Evolutionary conservation across 176 grass and related monocot species (phyloP).

Genomic region (Carex kokanica): DNA sequence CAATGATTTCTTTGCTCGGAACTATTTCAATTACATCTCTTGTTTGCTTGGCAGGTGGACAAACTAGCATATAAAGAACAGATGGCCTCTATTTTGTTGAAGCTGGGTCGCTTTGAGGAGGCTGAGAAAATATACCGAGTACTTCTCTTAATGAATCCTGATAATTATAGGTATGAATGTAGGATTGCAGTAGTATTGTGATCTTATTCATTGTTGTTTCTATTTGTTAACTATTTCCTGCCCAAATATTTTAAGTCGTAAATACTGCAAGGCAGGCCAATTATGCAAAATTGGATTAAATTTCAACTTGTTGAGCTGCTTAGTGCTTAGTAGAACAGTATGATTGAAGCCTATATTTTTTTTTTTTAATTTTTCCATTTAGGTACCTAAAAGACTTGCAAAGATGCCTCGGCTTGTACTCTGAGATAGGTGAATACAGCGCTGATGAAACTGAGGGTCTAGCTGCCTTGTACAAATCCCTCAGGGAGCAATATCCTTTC

Average conservation of each 20-base stretch:
- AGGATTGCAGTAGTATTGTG: neutral
- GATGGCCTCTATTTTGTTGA: conserved; percentile 83
- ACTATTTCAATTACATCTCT: conserved; percentile 2
- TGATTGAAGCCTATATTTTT: neutral
- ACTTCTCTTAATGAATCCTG: conserved; percentile 97
- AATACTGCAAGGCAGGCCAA: neutral
- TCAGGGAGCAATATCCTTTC: conserved; percentile 73
- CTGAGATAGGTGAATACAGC: conserved; percentile 79
- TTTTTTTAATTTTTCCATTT: conserved; percentile 22
- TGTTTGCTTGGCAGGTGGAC: conserved; percentile 68
- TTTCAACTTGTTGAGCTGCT: neutral
- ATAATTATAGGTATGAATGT: conserved; percentile 79
- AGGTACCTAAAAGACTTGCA: conserved; percentile 92
- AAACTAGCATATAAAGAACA: conserved; percentile 90
- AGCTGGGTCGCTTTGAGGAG: conserved; percentile 66
- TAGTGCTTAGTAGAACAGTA: neutral
- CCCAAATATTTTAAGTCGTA: neutral
- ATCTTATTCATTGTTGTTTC: neutral
- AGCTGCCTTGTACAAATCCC: conserved; percentile 69
- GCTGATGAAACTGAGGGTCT: conserved; percentile 63
- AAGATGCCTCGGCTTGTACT: conserved; percentile 77
- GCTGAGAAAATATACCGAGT: conserved; percentile 72
- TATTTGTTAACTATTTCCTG: neutral
- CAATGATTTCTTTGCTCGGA: conserved; percentile 8
- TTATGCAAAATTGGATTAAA: neutral